Evolutionary conservation across 2,329 filamentous ascomycete genomes (phyloP), one percentile per base, ranked within the genome.

Genomic region (Ascochyta fabae): DNA sequence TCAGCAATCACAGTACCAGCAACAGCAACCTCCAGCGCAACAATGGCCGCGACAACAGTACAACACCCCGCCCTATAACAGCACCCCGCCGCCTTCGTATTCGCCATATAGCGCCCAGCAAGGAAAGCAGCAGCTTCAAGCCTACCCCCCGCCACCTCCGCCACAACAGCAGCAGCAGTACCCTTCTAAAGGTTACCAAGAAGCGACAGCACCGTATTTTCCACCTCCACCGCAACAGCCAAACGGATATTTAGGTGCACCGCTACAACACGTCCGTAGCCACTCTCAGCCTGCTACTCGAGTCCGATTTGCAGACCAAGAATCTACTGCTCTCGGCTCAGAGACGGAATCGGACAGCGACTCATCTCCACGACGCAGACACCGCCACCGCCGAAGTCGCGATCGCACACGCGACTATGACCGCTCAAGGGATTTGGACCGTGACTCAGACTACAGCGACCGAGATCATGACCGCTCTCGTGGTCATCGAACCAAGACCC

Each of bases 221-320:
- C 56, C 58, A 8, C 52, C 51, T 16, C 48, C 59, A 1, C 56
- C 57, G 33, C 60, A 49, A 29, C 59, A 61, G 9, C 36, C 60
- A 35, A 68, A 59, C 47, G 56, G 53, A 39, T 66, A 70, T 49
- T 58, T 72, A 46, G 66, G 63, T 34, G 62, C 64, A 4, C 72
- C 71, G 1, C 44, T 69, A 2, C 68, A 71, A 36, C 68, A 56
- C 1, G 22, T 50, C 2, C 57, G 71, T 55, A 71, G 67, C 42
- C 68, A 70, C 54, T 74, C 71, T 0, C 72, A 75, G 43, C 72
- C 72, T 1, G 50, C 71, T 13, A 24, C 42, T 12, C 69, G 68
- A 35, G 71, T 75, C 5, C 69, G 52, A 22, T 73, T 75, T 51
- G 66, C 65, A 50, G 66, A 68, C 36, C 46, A 67, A 27, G 62